Evolutionary conservation across 495 filamentous ascomycete species (phyloP).

Genomic region (Hypoxylon fuscum): DNA sequence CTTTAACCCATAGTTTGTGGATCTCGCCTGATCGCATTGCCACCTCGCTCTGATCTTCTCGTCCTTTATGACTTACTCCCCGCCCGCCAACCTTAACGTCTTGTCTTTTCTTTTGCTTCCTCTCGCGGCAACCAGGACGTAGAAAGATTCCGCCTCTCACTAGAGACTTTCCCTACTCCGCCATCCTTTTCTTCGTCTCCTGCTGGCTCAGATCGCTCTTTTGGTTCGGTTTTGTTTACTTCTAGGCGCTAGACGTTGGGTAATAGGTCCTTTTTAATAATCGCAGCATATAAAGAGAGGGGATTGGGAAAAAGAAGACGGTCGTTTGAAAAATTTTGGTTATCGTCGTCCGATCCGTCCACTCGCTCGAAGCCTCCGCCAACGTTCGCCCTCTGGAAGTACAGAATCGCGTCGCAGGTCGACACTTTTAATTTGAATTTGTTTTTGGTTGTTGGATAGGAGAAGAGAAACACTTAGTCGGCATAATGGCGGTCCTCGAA

Average conservation of each 20-base stretch:
- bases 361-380: constrained; percentile 32
- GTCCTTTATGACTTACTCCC: constrained; percentile 55
- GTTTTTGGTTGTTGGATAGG: constrained; percentile 28
- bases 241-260: constrained; percentile 32
- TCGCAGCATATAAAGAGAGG: constrained; percentile 14
- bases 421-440: constrained; percentile 52
- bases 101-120: constrained; percentile 41
- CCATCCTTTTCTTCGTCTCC: constrained; percentile 56
- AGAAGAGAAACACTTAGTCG: constrained; percentile 37
- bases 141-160: constrained; percentile 44
- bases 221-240: constrained; percentile 49
- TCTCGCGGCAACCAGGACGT: constrained; percentile 46
- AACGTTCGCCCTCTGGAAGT: constrained; percentile 25
- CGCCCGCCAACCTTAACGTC: constrained; percentile 46
- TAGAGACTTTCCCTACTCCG: constrained; percentile 51
- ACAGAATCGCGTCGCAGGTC: constrained; percentile 59
- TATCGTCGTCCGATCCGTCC: constrained; percentile 28
- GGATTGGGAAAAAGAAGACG: constrained; percentile 20
- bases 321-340: constrained; percentile 25
- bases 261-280: constrained; percentile 37
- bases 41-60: constrained; percentile 34
- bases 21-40: constrained; percentile 38
- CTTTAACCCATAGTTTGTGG: constrained; percentile 25
- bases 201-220: constrained; percentile 69
- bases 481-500: constrained; percentile 53